These are phyloP conservation scores for Senna siamea DNA, from an alignment of 306 rosid species.

Conservation along the genomic window DNA sequence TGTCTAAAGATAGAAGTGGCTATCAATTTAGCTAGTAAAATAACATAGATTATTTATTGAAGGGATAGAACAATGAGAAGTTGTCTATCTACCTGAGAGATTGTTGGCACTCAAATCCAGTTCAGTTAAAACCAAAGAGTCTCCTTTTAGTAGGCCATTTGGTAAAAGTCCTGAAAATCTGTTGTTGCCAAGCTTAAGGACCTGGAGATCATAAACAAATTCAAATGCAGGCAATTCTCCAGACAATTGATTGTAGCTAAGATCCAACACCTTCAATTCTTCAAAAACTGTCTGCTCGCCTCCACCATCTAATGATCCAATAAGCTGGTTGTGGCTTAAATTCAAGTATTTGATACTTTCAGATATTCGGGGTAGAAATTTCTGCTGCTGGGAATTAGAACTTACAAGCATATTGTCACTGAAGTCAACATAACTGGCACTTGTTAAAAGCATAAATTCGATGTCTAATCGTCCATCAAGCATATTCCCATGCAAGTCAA, in stretches of 20 bases:
- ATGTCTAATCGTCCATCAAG: conserved; percentile 72
- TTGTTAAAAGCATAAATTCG: conserved; percentile 59
- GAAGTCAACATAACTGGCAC: conserved; percentile 77
- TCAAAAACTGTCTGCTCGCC: conserved; percentile 68
- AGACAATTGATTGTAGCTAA: conserved; percentile 84
- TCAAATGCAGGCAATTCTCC: conserved; percentile 96
- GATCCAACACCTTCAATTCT: conserved; percentile 87
- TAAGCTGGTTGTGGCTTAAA: conserved; percentile 82
- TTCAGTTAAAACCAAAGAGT: conserved; percentile 77
- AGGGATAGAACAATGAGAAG: conserved; percentile 22
- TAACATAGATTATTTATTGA: neutral
- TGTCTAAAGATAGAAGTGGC: neutral
- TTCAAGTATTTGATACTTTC: conserved; percentile 79
- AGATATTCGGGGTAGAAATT: conserved; percentile 67
- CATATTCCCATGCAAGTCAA: conserved; percentile 87
- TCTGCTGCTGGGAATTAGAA: conserved; percentile 60
- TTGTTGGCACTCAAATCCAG: conserved; percentile 97
- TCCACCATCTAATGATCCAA: conserved; percentile 75
- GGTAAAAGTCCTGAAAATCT: conserved; percentile 85
- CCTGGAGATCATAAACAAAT: conserved; percentile 87
- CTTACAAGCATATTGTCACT: conserved; percentile 77
- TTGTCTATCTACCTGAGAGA: conserved; percentile 72
- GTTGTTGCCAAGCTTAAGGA: conserved; percentile 92
- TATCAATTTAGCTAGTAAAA: conserved; percentile 18
- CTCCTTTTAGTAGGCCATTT: conserved; percentile 78